Conservation (phyloP, 768 basidiomycete species). For the Amanita inopinata region DNA sequence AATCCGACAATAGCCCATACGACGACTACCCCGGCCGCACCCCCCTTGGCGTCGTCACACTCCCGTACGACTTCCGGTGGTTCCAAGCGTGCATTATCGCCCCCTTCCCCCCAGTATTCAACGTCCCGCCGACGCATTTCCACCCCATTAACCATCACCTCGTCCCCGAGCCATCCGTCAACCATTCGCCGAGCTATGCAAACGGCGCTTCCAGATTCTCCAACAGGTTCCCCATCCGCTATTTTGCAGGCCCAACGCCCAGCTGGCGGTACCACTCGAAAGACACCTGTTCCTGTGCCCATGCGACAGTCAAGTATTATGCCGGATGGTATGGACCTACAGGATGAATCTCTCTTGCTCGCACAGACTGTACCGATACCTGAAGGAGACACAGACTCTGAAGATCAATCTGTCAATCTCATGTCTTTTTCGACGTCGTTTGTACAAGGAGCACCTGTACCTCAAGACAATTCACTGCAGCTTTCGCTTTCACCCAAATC, state of each 20-base stretch:
- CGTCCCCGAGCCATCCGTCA: slow-evolving; percentile 23
- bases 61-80: slow-evolving; percentile 28
- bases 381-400: slow-evolving; percentile 63
- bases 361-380: slow-evolving; percentile 72
- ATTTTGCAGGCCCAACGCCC: slow-evolving; percentile 21
- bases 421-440: slow-evolving; percentile 69
- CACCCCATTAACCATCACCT: slow-evolving; percentile 32
- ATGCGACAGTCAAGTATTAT: slow-evolving; percentile 34
- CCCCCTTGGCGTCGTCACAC: slow-evolving; percentile 23
- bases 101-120: slow-evolving; percentile 29
- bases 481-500: slow-evolving; percentile 49
- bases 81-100: slow-evolving; percentile 28
- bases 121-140: slow-evolving; percentile 36
- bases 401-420: slow-evolving; percentile 49
- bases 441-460: slow-evolving; percentile 33
- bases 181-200: slow-evolving; percentile 30
- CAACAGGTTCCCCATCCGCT: slow-evolving; percentile 22
- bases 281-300: slow-evolving; percentile 24
- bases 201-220: slow-evolving; percentile 28
- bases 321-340: slow-evolving; percentile 25
- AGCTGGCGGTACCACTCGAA: slow-evolving; percentile 16
- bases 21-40: not conserved
- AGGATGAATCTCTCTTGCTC: slow-evolving; percentile 57
- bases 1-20: not conserved
- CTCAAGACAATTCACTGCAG: slow-evolving; percentile 28